phyloP scores from a whole-genome alignment of 805 yeast genomes.

The Saccharomycopsis fermentans region DNA sequence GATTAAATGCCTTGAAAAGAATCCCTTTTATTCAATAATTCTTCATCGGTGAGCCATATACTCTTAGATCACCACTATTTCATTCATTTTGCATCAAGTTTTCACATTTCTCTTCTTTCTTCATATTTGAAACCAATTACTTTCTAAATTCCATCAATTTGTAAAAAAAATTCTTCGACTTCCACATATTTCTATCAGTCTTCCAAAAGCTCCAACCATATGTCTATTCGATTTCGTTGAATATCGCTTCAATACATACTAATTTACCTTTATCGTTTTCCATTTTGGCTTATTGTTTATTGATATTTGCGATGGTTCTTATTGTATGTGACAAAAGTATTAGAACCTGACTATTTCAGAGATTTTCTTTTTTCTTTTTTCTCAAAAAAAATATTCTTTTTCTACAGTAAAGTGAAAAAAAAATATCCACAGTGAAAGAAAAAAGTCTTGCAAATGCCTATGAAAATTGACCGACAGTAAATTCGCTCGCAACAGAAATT shows the following conservation, averaged over 20 bases:
- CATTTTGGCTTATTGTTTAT: conserved; percentile 47
- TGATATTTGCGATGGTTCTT: not conserved
- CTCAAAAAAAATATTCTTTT: not conserved
- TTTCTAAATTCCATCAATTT: no score
- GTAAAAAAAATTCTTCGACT: not conserved
- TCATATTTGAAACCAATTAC: no score
- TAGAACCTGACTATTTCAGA: not conserved
- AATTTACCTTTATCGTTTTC: conserved; percentile 99
- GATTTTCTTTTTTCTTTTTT: not conserved
- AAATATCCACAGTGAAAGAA: not conserved
- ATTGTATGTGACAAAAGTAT: not conserved
- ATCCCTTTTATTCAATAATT: no score
- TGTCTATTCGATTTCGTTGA: not conserved
- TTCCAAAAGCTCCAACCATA: not conserved
- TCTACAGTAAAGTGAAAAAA: not conserved
- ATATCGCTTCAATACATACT: conserved; percentile 48
- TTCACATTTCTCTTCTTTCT: no score
- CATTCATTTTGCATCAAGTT: no score
- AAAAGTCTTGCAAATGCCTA: not conserved
- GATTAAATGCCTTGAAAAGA: no score
- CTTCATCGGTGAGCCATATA: no score
- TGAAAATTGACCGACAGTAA: not conserved
- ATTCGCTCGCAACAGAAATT: not conserved
- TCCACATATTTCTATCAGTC: not conserved
- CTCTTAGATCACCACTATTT: no score